These are phyloP conservation scores for Diphasiastrum complanatum DNA, from an alignment of 83 land plant species.

Conservation along the genomic window DNA sequence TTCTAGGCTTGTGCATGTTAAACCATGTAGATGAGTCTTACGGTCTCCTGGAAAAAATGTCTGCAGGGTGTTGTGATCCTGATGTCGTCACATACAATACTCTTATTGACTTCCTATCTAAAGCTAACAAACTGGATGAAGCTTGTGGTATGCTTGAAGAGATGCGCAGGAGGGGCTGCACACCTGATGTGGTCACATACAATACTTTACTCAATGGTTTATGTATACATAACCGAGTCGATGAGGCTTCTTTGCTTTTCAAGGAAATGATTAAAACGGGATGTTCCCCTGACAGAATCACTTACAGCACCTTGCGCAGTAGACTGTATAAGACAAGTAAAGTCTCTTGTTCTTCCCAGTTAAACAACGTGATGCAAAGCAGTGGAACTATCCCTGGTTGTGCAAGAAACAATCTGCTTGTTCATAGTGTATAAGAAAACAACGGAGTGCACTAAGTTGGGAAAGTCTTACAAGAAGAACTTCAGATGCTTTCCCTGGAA, in stretches of 20 bases:
- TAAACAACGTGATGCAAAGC: too few species aligned
- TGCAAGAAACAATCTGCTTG: too few species aligned
- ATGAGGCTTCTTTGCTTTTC: not conserved
- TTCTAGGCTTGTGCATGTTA: slow-evolving; percentile 13
- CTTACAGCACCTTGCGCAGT: slow-evolving; percentile 1
- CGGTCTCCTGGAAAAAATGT: slow-evolving; percentile 23
- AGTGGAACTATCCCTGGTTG: too few species aligned
- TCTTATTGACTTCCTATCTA: not conserved
- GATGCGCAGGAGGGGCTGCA: not conserved
- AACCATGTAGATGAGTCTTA: not conserved
- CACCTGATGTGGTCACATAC: slow-evolving; percentile 3
- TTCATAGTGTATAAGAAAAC: too few species aligned
- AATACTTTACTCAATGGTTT: slow-evolving; percentile 4
- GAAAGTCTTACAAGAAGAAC: too few species aligned
- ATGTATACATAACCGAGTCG: not conserved
- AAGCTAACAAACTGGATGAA: slow-evolving; percentile 2
- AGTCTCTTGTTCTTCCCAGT: too few species aligned
- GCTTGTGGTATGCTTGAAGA: not conserved
- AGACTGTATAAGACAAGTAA: not conserved
- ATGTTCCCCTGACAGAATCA: not conserved
- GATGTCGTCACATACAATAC: slow-evolving; percentile 25
- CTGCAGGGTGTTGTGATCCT: slow-evolving; percentile 32
- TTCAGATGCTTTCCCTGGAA: too few species aligned
- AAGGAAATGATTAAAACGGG: not conserved
- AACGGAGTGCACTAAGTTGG: too few species aligned